Evolutionary conservation across 768 basidiomycete genomes (phyloP), one percentile per base, ranked within the genome.

Genomic region (Pisolithus marmoratus): DNA sequence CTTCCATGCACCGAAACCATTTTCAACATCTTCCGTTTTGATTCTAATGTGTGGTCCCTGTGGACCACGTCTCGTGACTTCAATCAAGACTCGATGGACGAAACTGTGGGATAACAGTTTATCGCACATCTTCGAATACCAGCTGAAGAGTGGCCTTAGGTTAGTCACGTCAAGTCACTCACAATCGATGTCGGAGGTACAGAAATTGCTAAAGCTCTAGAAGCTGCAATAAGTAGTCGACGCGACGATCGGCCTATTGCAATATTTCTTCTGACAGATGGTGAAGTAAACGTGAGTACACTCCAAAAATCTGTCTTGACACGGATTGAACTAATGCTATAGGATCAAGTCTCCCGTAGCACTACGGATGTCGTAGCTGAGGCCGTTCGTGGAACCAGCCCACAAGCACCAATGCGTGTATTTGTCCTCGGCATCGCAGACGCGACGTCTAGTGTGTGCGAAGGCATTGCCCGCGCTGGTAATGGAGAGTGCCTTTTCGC

Each of bases 1-100:
- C 68, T 85, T 4, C 80, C 82, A 0, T 51, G 40, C 23, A 36
- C 54, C 0, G 67, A 68, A 4, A 76, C 80, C 0, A 57, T 47
- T 1, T 81, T 85, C 70, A 85, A 85, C 48, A 69, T 85, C n/a
- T 71, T 80, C 49, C 76, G 75, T 49, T 85, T 85, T 57, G 81
- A 79, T 0, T 45, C 1, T 8, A 0, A 11, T 0, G 61, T 61
- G 5, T 54, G 52, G 4, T 42, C 59, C 8, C 56, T 81, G 3
- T 81, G 76, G 76, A 22, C 0, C 75, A 77, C 48, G 53, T 53
- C 22, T 19, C 12, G 19, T 47, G 46, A 19, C 0, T 78, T 77
- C 46, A 54, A 63, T 51, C 57, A 57, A 42, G 19, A 36, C 0
- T 63, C 63, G 11, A 52, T 82, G 55, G 38, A 38, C 1, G 38